phyloP scores from a whole-genome alignment of 257 asterid species.

The Euphrasia confusa region DNA sequence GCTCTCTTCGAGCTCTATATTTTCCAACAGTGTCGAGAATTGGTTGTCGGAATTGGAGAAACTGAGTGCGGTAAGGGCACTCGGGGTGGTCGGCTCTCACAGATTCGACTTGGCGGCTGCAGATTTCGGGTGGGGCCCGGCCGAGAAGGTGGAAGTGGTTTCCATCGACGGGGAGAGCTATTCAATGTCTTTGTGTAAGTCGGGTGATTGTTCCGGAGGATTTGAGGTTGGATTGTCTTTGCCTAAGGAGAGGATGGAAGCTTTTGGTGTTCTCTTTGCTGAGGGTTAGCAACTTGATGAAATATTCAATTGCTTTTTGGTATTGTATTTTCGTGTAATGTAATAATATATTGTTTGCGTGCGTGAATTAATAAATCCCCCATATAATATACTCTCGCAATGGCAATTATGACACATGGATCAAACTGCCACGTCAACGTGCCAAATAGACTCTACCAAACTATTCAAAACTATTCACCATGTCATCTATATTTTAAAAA shows the following conservation, averaged over 20 bases:
- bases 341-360: too few species aligned
- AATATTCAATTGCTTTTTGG: too few species aligned
- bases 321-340: too few species aligned
- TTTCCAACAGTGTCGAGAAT: constrained; percentile 13
- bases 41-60: neutral
- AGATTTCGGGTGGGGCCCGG: constrained; percentile 44
- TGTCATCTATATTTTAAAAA: too few species aligned
- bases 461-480: too few species aligned
- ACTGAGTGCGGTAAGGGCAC: neutral
- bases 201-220: constrained; percentile 32
- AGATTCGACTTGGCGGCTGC: constrained; percentile 29
- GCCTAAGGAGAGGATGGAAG: constrained; percentile 35
- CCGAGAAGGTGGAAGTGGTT: constrained; percentile 35
- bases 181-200: constrained; percentile 35
- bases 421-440: too few species aligned
- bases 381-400: too few species aligned
- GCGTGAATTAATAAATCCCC: too few species aligned
- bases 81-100: constrained; percentile 42
- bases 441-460: too few species aligned
- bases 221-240: constrained; percentile 49
- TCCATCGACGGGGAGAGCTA: constrained; percentile 33
- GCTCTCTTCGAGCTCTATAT: too few species aligned
- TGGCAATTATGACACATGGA: too few species aligned
- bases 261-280: constrained; percentile 29
- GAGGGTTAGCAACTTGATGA: neutral